phyloP scores from a whole-genome alignment of 2,329 filamentous ascomycete species.

The Aspergillus proliferans region DNA sequence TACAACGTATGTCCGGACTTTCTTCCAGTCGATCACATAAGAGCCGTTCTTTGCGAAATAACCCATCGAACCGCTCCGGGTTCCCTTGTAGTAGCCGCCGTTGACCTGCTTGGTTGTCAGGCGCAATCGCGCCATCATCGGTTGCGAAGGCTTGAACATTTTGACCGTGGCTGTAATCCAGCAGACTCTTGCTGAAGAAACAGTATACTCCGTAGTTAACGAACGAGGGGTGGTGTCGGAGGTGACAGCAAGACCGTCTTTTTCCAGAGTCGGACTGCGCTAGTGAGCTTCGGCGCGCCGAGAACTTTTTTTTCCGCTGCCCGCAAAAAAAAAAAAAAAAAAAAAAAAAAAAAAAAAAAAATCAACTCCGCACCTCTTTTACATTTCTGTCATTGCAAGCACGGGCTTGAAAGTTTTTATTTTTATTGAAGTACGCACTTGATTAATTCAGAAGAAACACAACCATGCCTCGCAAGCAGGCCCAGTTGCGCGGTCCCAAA shows the following conservation, averaged over 20 bases:
- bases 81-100: conserved; percentile 97
- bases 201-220: not conserved
- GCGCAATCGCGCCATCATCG: conserved; percentile 64
- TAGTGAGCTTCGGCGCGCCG: conserved; percentile 25
- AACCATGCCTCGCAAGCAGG: conserved; percentile 38
- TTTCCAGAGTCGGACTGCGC: conserved; percentile 21
- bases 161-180: conserved; percentile 6
- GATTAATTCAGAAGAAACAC: conserved; percentile 2
- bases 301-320: conserved; percentile 28
- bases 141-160: conserved; percentile 40
- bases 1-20: conserved; percentile 85
- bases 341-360: conserved; percentile 30
- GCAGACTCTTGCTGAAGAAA: not conserved
- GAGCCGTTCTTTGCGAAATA: conserved; percentile 56
- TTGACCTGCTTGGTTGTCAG: conserved; percentile 91
- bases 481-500: conserved; percentile 34
- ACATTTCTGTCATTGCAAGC: conserved; percentile 8
- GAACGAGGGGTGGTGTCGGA: not conserved
- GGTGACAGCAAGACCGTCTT: conserved; percentile 13
- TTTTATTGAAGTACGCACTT: not conserved
- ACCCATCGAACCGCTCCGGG: conserved; percentile 80
- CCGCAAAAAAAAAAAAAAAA: conserved; percentile 25
- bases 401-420: conserved; percentile 1
- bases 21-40: conserved; percentile 76
- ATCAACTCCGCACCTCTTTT: conserved; percentile 10